Evolutionary conservation across 2,329 filamentous ascomycete genomes (phyloP), one percentile per base, ranked within the genome.

Genomic region (Fusarium algeriense): DNA sequence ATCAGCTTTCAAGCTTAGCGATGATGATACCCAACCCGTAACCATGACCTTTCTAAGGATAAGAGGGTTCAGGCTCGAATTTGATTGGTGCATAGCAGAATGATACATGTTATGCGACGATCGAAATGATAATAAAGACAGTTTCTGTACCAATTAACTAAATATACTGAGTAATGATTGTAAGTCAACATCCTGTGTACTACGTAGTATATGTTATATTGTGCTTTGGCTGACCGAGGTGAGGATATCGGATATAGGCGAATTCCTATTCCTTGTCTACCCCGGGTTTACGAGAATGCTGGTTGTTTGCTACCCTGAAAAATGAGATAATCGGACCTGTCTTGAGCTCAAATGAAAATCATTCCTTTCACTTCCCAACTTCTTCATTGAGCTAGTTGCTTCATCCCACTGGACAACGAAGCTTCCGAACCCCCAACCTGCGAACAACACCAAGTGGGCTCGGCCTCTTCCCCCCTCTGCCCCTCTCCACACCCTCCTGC

Each of bases 401-500:
- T 50, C 41, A 53, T 45, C 30, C 50, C 40, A 38, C 34, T 28
- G 34, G 30, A 30, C 30, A 57, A 56, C 17, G 26, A 45, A 60
- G 19, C 32, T 56, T 43, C 40, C 30, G 14, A 46, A 56, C 60
- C 70, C 69, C 69, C 61, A 70, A 72, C 57, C 32, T 48, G 34
- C 20, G 52, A 67, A 54, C 40, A 48, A 37, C 34, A 61, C 59
- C 38, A 63, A 66, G 61, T 71, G 60, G 60, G 40, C 35, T 66
- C 17, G 10, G 38, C 10, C 15, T 54, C 48, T 35, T 45, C 17
- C 34, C 43, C 41, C 55, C 45, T 28, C 13, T 50, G n/a, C n/a
- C 38, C 10, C 35, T 55, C 69, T 69, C 69, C 69, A 65, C 60
- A 71, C 50, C 46, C 61, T 70, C 57, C 53, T 49, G 70, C 44